phyloP scores from a whole-genome alignment of 2,329 filamentous ascomycete genomes.

The Arthrobotrys iridis region DNA sequence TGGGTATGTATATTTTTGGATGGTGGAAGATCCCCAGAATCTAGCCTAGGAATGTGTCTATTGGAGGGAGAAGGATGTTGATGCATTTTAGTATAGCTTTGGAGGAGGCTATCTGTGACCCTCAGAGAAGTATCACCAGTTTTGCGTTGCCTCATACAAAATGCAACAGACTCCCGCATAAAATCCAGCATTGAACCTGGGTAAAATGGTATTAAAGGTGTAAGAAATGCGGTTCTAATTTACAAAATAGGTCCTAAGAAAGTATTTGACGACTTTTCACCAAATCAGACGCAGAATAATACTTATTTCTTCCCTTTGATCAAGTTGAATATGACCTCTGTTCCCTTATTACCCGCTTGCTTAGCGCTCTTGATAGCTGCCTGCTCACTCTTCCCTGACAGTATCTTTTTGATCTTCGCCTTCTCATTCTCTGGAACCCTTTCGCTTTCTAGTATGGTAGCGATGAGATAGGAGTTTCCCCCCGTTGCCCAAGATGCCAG shows the following conservation, averaged over 20 bases:
- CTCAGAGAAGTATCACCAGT: not conserved
- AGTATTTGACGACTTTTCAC: not conserved
- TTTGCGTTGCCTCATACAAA: not conserved
- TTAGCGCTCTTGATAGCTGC: conserved; percentile 75
- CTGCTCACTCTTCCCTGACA: conserved; percentile 43
- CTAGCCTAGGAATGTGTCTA: not conserved
- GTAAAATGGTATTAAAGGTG: not conserved
- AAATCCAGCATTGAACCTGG: not conserved
- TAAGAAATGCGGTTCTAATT: not conserved
- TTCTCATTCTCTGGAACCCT: conserved; percentile 71
- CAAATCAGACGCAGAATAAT: too few species aligned
- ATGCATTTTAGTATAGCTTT: not conserved
- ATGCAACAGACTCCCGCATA: not conserved
- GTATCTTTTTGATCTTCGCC: conserved; percentile 65
- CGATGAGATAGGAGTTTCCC: conserved; percentile 83
- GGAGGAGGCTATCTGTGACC: not conserved
- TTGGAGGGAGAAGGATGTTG: not conserved
- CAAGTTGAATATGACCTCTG: conserved; percentile 39
- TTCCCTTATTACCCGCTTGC: conserved; percentile 62
- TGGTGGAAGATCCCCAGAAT: not conserved
- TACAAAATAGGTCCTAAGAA: not conserved
- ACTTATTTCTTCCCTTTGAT: conserved; percentile 32
- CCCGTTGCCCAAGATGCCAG: conserved; percentile 86
- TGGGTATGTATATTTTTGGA: not conserved
- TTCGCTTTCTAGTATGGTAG: conserved; percentile 75